phyloP scores from a whole-genome alignment of 441 rosid species.

The Erodium moschatum region DNA sequence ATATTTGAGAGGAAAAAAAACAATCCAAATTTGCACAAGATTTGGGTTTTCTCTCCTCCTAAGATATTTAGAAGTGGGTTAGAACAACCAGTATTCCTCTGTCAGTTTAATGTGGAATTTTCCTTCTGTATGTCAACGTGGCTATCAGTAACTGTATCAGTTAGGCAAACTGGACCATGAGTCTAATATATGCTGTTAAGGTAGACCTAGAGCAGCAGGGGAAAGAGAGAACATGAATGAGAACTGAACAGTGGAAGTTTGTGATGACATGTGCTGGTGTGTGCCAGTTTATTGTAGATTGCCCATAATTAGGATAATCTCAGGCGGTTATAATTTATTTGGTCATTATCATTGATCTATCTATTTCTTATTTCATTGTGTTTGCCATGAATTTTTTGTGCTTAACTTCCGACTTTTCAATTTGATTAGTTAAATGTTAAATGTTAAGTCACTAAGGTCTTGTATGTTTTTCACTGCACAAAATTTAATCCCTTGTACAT shows the following conservation, averaged over 20 bases:
- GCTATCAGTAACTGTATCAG: background rate
- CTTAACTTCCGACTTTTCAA: background rate
- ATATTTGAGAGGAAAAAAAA: no score
- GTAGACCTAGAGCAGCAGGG: background rate
- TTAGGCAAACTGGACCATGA: no score
- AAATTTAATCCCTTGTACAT: background rate
- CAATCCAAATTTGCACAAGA: no score
- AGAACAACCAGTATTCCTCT: background rate
- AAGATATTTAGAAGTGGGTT: no score
- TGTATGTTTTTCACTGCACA: background rate
- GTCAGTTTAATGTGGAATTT: background rate
- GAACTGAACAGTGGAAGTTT: background rate
- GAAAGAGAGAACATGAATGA: background rate
- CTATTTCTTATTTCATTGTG: background rate
- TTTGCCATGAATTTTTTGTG: background rate
- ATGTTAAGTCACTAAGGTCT: background rate
- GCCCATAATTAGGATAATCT: background rate
- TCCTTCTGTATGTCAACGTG: background rate
- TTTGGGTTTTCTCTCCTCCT: no score
- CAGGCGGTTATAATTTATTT: background rate
- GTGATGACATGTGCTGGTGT: background rate
- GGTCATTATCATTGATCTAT: background rate
- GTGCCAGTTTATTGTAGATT: background rate
- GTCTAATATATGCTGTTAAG: background rate
- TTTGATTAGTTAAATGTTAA: background rate